These are phyloP conservation scores for Diaporthe sp. DNA, from an alignment of 2,329 filamentous ascomycete genomes.

Conservation along the genomic window DNA sequence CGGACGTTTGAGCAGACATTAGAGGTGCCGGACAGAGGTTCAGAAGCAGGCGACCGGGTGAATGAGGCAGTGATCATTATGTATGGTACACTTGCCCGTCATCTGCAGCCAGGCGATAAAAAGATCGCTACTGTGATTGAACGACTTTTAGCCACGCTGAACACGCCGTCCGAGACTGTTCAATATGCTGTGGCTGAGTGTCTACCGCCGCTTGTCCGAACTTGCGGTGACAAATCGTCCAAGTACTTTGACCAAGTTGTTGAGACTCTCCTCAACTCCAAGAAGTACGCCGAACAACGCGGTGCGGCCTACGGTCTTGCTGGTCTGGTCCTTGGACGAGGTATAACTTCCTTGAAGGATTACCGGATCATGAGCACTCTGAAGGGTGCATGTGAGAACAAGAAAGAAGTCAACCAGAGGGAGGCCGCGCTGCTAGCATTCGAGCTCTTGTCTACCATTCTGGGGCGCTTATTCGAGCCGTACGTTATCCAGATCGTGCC, in stretches of 20 bases:
- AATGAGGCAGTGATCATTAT: constrained; percentile 98
- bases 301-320: constrained; percentile 96
- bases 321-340: constrained; percentile 89
- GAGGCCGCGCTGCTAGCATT: constrained; percentile 92
- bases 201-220: constrained; percentile 88
- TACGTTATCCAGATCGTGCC: constrained; percentile 97
- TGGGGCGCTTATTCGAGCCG: constrained; percentile 92
- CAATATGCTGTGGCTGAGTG: constrained; percentile 97
- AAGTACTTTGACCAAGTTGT: constrained; percentile 86
- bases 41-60: constrained; percentile 86
- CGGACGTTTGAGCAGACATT: constrained; percentile 89
- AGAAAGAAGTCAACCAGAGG: constrained; percentile 89
- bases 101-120: constrained; percentile 86
- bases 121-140: constrained; percentile 92
- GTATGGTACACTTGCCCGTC: constrained; percentile 92
- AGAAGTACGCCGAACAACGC: constrained; percentile 92
- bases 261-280: constrained; percentile 85
- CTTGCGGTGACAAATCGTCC: constrained; percentile 81
- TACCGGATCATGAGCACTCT: constrained; percentile 88
- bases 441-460: constrained; percentile 87
- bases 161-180: constrained; percentile 95
- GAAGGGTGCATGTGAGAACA: constrained; percentile 89
- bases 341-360: constrained; percentile 84
- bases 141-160: constrained; percentile 86
- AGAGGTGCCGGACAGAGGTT: constrained; percentile 87